These are phyloP conservation scores for Fusarium begoniae DNA, from an alignment of 2,329 filamentous ascomycete species.

Conservation along the genomic window DNA sequence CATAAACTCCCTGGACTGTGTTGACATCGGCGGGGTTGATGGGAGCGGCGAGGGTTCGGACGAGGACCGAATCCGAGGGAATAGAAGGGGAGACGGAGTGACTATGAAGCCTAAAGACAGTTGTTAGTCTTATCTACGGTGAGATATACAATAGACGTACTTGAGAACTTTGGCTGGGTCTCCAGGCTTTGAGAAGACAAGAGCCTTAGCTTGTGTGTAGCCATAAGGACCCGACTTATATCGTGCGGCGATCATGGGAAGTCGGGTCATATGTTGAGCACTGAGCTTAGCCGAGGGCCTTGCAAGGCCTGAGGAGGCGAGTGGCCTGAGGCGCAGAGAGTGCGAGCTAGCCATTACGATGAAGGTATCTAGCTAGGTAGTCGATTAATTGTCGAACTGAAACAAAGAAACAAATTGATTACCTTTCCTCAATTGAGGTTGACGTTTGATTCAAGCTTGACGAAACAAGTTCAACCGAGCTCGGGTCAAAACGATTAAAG, in stretches of 20 bases:
- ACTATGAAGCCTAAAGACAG: slow-evolving; percentile 65
- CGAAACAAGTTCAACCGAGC: slow-evolving; percentile 23
- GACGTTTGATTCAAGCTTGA: slow-evolving; percentile 2
- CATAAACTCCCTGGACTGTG: slow-evolving; percentile 96
- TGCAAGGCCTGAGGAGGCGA: slow-evolving; percentile 32
- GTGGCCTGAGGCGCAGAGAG: slow-evolving; percentile 34
- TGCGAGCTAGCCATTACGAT: slow-evolving; percentile 37
- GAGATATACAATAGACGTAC: slow-evolving; percentile 50
- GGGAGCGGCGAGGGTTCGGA: slow-evolving; percentile 88
- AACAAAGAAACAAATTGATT: not conserved
- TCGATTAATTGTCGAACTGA: not conserved
- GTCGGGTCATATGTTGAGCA: slow-evolving; percentile 18
- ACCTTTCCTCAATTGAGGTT: not conserved
- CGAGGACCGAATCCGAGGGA: slow-evolving; percentile 71
- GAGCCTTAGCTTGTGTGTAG: slow-evolving; percentile 85
- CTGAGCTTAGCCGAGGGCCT: slow-evolving; percentile 36
- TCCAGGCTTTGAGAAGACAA: slow-evolving; percentile 78
- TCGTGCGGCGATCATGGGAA: slow-evolving; percentile 48
- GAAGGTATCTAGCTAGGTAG: not conserved
- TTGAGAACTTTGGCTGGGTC: slow-evolving; percentile 76
- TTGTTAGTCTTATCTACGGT: not conserved
- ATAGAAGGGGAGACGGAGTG: slow-evolving; percentile 82
- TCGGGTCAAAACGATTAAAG: slow-evolving; percentile 9
- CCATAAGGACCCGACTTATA: slow-evolving; percentile 73
- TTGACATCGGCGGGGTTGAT: slow-evolving; percentile 99